Evolutionary conservation across 2,329 filamentous ascomycete species (phyloP), one percentile per base, ranked within the genome.

Genomic region (Verticillium nubilum): DNA sequence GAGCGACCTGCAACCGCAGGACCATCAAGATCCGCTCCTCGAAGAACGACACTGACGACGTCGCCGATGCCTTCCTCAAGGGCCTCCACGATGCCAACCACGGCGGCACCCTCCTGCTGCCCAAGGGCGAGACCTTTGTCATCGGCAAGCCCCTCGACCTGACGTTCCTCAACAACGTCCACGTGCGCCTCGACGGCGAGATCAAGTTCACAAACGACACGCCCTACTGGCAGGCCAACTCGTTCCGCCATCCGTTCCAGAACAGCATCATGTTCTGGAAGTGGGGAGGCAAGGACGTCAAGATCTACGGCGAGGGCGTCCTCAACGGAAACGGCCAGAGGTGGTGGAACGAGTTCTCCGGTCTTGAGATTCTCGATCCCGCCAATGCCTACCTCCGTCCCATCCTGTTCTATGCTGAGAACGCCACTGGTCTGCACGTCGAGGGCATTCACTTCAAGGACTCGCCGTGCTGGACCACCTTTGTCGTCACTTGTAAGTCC

Each of bases 241-340:
- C 79, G 26, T 89, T 89, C 77, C 76, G 74, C 42, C 85, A 87
- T 50, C 74, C 75, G 15, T 90, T 84, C 73, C 87, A 90, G 63
- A 88, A 89, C 64, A 80, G 81, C 5, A 86, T 84, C 0, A 84
- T 84, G 1, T 89, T 89, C 76, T 89, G 86, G 78, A 80, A 86
- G 67, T 78, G 88, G 37, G 86, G 87, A 47, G 87, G 87, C 29
- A 74, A 80, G 23, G 86, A 89, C 65, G 85, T 90, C 27, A 86
- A 87, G 62, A 78, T 90, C 59, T 89, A 87, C 62, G 60, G 62
- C 23, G 60, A 62, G 37, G 84, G 85, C 52, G 84, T 78, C 10
- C 71, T 88, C 0, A 81, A 89, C 67, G 86, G 86, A 33, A 86
- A 86, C 62, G 86, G 86, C 1, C 61, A 63, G 53, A 76, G 77